These are phyloP conservation scores for Talaromyces stipitatus DNA, from an alignment of 495 filamentous ascomycete species.

Conservation along the genomic window DNA sequence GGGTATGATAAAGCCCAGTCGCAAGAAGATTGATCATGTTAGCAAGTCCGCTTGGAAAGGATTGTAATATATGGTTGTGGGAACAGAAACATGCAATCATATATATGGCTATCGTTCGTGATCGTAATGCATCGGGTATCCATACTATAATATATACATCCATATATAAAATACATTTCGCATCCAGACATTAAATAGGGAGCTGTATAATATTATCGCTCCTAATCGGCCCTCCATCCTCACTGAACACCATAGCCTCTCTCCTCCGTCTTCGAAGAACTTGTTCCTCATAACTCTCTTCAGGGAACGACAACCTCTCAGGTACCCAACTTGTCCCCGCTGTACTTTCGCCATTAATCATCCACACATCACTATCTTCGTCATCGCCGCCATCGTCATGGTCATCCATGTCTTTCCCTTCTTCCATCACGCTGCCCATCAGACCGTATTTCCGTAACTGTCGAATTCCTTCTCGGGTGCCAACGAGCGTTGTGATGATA, in stretches of 20 bases:
- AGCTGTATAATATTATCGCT: constrained; percentile 44
- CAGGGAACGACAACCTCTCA: constrained; percentile 27
- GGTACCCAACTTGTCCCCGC: constrained; percentile 23
- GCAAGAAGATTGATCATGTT: constrained; percentile 86
- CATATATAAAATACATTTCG: not conserved
- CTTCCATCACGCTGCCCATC: constrained; percentile 35
- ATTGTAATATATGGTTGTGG: constrained; percentile 28
- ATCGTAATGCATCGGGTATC: not conserved
- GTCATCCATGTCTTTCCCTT: constrained; percentile 14
- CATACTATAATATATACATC: constrained; percentile 1
- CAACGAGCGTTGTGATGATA: constrained; percentile 29
- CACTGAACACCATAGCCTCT: constrained; percentile 50
- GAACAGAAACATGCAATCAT: not conserved
- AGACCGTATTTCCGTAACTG: constrained; percentile 38
- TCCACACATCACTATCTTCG: constrained; percentile 40
- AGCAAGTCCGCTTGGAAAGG: constrained; percentile 73
- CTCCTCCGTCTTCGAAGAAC: constrained; percentile 39
- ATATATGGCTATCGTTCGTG: not conserved
- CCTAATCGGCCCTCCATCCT: constrained; percentile 39
- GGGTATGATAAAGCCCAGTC: constrained; percentile 81
- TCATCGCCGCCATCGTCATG: constrained; percentile 32
- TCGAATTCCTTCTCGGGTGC: constrained; percentile 25
- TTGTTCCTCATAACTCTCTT: constrained; percentile 43
- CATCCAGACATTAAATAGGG: constrained; percentile 12
- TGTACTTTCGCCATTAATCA: constrained; percentile 42